phyloP scores from a whole-genome alignment of 1,284 basidiomycete species.

The Ganoderma lucidum region DNA sequence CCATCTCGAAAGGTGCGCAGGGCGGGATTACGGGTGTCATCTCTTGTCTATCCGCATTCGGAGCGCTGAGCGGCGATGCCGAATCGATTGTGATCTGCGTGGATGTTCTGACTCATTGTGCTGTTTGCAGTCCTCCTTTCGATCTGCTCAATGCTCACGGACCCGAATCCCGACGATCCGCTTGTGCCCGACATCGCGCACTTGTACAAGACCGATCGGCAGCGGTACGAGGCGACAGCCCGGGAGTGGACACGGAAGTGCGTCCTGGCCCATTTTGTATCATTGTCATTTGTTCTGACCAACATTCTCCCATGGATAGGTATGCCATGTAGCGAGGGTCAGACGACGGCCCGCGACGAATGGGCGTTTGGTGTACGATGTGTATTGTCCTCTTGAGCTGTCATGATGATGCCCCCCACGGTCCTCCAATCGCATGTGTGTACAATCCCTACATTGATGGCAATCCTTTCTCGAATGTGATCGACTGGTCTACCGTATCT shows the following conservation, averaged over 20 bases:
- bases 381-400: conserved; percentile 32
- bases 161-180: conserved; percentile 97
- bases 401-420: conserved; percentile 19
- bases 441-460: conserved; percentile 32
- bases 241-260: conserved; percentile 98
- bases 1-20: conserved; percentile 93
- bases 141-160: conserved; percentile 97
- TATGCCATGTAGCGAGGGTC: conserved; percentile 62
- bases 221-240: conserved; percentile 93
- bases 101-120: conserved; percentile 6
- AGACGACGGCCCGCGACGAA: conserved; percentile 30
- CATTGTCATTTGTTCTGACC: conserved; percentile 34
- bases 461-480: conserved; percentile 22
- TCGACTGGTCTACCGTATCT: not conserved
- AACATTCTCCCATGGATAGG: conserved; percentile 42
- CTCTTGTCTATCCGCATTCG: not conserved
- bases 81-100: conserved; percentile 14
- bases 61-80: not conserved
- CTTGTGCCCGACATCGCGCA: conserved; percentile 85
- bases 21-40: not conserved
- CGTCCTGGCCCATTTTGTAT: conserved; percentile 40
- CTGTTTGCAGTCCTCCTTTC: conserved; percentile 79
- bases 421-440: conserved; percentile 35
- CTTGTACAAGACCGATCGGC: conserved; percentile 95
- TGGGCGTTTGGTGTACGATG: conserved; percentile 40